Conservation (phyloP, 257 asterid genomes). For the Rubia yunnanensis region DNA sequence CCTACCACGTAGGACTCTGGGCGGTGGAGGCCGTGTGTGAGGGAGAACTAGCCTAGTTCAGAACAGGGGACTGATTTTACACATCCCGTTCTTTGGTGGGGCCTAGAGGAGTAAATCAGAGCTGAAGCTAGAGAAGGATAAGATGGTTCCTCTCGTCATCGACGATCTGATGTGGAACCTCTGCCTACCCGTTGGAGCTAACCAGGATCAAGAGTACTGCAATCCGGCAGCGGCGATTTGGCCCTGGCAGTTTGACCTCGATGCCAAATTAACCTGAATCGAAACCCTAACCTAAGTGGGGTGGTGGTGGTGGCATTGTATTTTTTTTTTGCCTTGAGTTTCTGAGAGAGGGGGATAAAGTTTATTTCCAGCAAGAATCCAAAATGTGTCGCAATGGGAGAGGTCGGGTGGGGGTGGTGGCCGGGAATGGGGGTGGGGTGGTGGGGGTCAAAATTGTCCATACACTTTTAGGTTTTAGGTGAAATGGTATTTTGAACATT, state of each 20-base stretch:
- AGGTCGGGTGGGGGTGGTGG: no score
- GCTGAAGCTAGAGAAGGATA: constrained; percentile 13
- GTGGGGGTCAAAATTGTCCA: no score
- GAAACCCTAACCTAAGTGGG: no score
- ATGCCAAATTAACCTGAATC: no score
- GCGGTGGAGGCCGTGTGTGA: constrained; percentile 15
- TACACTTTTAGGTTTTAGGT: no score
- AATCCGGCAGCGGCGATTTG: neutral
- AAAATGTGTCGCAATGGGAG: no score
- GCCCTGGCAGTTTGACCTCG: neutral
- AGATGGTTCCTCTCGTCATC: constrained; percentile 9
- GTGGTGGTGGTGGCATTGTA: no score
- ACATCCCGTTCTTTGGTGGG: constrained; percentile 45
- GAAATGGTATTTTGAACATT: no score
- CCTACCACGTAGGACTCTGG: constrained; percentile 30
- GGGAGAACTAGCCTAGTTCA: constrained; percentile 23
- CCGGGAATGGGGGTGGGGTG: no score
- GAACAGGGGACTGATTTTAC: constrained; percentile 45
- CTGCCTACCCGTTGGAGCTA: constrained; percentile 32
- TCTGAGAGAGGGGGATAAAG: no score
- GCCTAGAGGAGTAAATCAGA: constrained; percentile 40
- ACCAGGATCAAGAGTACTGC: constrained; percentile 36
- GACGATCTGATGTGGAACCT: constrained; percentile 36
- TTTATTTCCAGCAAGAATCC: no score
- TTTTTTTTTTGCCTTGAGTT: no score